A percentile compares a stretch with the other conserved stretches of the same genome.
Conservation (phyloP, 352 stramenopile genomes). For the Globisporangium sylvaticum region DNA sequence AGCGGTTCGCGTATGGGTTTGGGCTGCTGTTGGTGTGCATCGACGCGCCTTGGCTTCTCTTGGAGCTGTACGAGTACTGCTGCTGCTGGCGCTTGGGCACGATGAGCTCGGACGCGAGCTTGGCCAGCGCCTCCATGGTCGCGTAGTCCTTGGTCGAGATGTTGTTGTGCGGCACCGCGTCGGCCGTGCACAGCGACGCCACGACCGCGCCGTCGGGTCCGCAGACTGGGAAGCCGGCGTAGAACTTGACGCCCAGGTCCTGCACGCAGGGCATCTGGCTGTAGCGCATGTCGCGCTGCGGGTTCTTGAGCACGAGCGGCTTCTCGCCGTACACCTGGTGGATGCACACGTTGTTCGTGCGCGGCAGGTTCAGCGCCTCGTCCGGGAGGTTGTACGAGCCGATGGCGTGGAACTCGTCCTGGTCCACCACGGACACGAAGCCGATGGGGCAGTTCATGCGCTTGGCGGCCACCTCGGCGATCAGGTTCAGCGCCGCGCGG, state of each 20-base stretch:
- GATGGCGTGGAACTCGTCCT: slow-evolving; percentile 46
- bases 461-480: slow-evolving; percentile 50
- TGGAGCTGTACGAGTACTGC: background rate
- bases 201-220: slow-evolving; percentile 44
- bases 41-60: background rate
- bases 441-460: slow-evolving; percentile 52
- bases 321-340: slow-evolving; percentile 57
- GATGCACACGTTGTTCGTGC: slow-evolving; percentile 54
- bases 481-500: slow-evolving; percentile 41
- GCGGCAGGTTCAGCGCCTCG: slow-evolving; percentile 23
- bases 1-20: slow-evolving; percentile 2
- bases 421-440: slow-evolving; percentile 57
- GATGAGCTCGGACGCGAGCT: slow-evolving; percentile 46
- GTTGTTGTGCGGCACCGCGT: slow-evolving; percentile 42
- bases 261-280: slow-evolving; percentile 43
- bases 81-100: slow-evolving; percentile 4
- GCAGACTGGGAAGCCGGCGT: slow-evolving; percentile 54
- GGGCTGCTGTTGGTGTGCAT: background rate
- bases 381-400: slow-evolving; percentile 38
- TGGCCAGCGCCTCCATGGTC: slow-evolving; percentile 61
- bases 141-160: slow-evolving; percentile 70
- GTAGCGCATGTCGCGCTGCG: slow-evolving; percentile 61
- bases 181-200: slow-evolving; percentile 39
- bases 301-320: slow-evolving; percentile 60
- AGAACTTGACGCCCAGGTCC: slow-evolving; percentile 53